phyloP scores from a whole-genome alignment of 73 alveolate genomes.

The Paramecium tetraurelia region DNA sequence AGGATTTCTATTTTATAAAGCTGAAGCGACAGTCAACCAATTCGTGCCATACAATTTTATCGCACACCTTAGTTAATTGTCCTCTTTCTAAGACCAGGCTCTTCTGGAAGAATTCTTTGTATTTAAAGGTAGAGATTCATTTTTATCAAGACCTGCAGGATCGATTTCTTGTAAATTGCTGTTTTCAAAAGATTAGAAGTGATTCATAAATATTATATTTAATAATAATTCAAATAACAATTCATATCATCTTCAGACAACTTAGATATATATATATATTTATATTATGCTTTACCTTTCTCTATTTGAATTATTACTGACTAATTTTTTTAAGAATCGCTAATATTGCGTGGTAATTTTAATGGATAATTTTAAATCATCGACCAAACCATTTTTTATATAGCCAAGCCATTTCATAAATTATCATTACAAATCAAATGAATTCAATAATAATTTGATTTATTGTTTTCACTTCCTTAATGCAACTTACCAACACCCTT shows the following conservation, averaged over 20 bases:
- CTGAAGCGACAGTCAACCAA: not conserved
- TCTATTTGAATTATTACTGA: not conserved
- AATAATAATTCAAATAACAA: not conserved
- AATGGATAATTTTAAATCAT: not conserved
- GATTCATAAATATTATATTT: not conserved
- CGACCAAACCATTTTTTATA: not conserved
- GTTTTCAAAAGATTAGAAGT: not conserved
- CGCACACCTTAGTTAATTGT: not conserved
- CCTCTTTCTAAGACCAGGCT: not conserved
- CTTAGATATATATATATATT: not conserved
- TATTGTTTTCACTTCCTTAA: not conserved
- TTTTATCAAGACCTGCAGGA: not conserved
- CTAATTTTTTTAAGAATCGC: not conserved
- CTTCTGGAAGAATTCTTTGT: not conserved
- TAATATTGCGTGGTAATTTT: not conserved
- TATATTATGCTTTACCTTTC: not conserved
- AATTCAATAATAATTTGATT: not conserved
- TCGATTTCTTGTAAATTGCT: not conserved
- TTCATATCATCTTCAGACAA: not conserved
- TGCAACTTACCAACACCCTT: not conserved
- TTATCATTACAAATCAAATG: not conserved
- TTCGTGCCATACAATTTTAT: not conserved
- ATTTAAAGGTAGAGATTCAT: not conserved
- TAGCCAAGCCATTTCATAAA: not conserved
- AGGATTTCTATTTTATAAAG: not conserved